These are phyloP conservation scores for Wickerhamomyces strasburgensis DNA, from an alignment of 805 yeast genomes.

Conservation along the genomic window DNA sequence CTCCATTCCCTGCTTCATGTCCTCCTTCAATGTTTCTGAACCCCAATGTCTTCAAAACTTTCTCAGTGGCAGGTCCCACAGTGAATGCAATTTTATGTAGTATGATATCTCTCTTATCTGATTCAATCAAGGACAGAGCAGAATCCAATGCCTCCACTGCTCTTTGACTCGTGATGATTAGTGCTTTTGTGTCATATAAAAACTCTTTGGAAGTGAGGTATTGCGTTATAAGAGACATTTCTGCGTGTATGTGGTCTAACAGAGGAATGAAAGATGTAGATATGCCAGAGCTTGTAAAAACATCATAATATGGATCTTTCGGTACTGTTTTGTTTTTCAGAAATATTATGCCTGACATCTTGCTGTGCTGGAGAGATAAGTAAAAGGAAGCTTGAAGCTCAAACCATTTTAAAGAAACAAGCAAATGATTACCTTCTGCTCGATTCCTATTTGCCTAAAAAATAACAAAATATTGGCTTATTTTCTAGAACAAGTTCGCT, in stretches of 20 bases:
- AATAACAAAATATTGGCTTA: background rate
- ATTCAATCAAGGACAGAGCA: conserved; percentile 27
- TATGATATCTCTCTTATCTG: conserved; percentile 24
- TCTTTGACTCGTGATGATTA: conserved; percentile 84
- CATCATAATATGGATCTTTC: conserved; percentile 55
- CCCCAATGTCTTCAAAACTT: conserved; percentile 54
- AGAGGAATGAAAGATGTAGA: conserved; percentile 65
- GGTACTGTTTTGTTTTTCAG: conserved; percentile 72
- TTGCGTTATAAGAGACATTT: conserved; percentile 38
- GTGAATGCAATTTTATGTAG: conserved; percentile 62
- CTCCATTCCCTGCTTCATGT: conserved; percentile 74
- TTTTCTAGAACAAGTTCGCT: conserved; percentile 5
- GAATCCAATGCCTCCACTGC: conserved; percentile 77
- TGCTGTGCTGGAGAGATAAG: background rate
- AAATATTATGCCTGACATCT: conserved; percentile 25
- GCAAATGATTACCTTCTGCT: conserved; percentile 11
- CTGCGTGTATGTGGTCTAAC: conserved; percentile 56
- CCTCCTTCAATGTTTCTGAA: conserved; percentile 72
- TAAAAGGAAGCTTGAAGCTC: background rate
- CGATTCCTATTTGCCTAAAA: conserved; percentile 6
- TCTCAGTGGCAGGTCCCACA: conserved; percentile 86
- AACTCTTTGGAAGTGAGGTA: conserved; percentile 42
- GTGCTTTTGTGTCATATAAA: conserved; percentile 36
- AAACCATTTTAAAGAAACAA: too few species aligned
- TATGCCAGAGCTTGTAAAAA: conserved; percentile 33